Evolutionary conservation across 1,284 basidiomycete species (phyloP).

Genomic region (Ceratobasidium sp.): DNA sequence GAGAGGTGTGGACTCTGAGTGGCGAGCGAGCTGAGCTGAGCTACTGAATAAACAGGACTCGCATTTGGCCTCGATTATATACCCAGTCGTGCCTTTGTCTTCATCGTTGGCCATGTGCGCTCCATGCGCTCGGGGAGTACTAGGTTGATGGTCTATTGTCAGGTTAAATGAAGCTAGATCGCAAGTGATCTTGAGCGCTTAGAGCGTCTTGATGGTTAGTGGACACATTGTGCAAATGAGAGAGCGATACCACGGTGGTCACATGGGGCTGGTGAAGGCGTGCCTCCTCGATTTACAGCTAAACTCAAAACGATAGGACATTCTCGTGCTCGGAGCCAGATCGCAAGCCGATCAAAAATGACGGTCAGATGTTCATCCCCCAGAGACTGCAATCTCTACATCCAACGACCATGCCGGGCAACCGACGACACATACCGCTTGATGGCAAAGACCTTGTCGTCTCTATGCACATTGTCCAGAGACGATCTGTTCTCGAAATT

Average conservation of each 20-base stretch:
- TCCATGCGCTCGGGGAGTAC: background rate
- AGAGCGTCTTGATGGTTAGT: too few species aligned
- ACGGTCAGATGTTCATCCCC: background rate
- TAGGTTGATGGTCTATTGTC: background rate
- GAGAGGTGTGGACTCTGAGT: too few species aligned
- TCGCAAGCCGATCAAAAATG: background rate
- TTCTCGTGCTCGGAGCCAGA: background rate
- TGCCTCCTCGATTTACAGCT: background rate
- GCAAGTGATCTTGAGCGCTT: too few species aligned
- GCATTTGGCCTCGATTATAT: background rate
- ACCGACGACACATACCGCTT: background rate
- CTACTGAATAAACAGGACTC: background rate
- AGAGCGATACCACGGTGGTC: too few species aligned
- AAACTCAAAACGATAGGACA: constrained; percentile 8
- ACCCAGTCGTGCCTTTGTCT: background rate
- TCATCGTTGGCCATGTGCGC: background rate
- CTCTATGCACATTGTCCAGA: background rate
- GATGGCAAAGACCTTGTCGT: background rate
- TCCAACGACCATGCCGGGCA: background rate
- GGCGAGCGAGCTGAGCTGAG: background rate
- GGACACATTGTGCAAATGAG: too few species aligned
- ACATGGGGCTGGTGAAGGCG: too few species aligned
- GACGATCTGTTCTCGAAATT: background rate
- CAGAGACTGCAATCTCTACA: background rate
- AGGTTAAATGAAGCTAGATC: background rate